A percentile compares a stretch with the other conserved stretches of the same genome.
These are phyloP conservation scores for Penicillium dipodomyicola DNA, from an alignment of 495 filamentous ascomycete genomes.

Conservation along the genomic window DNA sequence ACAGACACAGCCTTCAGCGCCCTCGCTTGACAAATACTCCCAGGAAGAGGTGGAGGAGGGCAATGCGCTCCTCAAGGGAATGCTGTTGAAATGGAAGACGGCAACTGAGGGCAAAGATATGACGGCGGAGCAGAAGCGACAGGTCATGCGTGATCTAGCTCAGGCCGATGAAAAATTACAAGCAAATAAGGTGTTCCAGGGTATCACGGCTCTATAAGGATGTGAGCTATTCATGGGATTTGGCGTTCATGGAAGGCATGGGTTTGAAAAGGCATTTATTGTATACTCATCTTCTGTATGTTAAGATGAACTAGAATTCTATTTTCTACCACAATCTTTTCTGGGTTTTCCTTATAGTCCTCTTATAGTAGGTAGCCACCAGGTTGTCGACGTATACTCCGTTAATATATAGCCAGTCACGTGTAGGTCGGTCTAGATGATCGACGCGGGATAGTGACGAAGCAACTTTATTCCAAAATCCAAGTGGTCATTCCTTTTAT, in stretches of 20 bases:
- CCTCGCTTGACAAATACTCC: constrained; percentile 55
- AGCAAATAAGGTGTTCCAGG: constrained; percentile 84
- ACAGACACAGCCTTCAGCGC: constrained; percentile 49
- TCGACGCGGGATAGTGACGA: constrained; percentile 11
- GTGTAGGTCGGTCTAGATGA: constrained; percentile 27
- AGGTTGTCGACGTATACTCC: neutral
- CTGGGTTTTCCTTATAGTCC: neutral
- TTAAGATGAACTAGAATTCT: neutral
- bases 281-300: neutral
- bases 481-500: constrained; percentile 10
- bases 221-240: constrained; percentile 12
- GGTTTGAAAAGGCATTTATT: constrained; percentile 5
- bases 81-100: constrained; percentile 85
- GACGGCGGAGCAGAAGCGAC: constrained; percentile 74
- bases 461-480: constrained; percentile 3
- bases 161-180: constrained; percentile 65
- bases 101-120: constrained; percentile 64
- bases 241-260: constrained; percentile 16
- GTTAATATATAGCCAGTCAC: constrained; percentile 20
- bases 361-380: neutral
- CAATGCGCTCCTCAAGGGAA: constrained; percentile 78
- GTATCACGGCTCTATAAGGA: constrained; percentile 71
- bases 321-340: neutral
- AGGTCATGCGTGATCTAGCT: constrained; percentile 76
- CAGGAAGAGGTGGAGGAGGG: constrained; percentile 90